These are phyloP conservation scores for Rubia balearica DNA, from an alignment of 305 asterid genomes.

Conservation along the genomic window DNA sequence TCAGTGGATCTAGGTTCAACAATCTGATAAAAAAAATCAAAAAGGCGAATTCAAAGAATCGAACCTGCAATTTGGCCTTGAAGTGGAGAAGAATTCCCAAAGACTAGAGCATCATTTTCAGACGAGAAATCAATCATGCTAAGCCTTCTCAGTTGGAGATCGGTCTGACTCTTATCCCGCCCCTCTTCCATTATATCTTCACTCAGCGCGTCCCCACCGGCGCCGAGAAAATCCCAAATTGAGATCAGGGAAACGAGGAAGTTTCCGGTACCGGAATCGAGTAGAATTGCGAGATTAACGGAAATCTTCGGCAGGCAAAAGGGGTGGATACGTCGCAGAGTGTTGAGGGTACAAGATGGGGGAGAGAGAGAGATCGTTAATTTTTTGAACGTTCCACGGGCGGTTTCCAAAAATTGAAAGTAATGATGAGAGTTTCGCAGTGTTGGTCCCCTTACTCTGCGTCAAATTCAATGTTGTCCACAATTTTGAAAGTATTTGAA, in stretches of 20 bases:
- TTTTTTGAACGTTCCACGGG: conserved; percentile 10
- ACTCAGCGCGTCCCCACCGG: neutral
- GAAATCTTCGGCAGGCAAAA: neutral
- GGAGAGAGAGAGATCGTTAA: conserved; percentile 3
- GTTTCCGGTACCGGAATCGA: neutral
- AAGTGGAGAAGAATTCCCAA: conserved; percentile 13
- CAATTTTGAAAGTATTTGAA: neutral
- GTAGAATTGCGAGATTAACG: neutral
- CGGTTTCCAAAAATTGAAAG: conserved; percentile 15
- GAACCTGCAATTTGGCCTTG: conserved; percentile 18
- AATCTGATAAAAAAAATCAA: neutral
- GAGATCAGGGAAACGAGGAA: neutral
- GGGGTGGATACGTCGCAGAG: neutral
- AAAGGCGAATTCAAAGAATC: neutral
- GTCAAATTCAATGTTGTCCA: neutral
- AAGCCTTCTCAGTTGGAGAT: conserved; percentile 15
- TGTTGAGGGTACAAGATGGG: neutral
- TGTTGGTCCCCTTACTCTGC: neutral
- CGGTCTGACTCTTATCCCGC: conserved; percentile 1
- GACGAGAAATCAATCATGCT: conserved; percentile 22
- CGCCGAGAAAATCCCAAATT: conserved; percentile 3
- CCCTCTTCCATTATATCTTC: conserved; percentile 16
- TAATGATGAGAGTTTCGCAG: neutral
- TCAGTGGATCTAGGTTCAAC: conserved; percentile 3
- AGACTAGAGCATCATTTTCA: conserved; percentile 20